These are phyloP conservation scores for Phytophthora brassicae DNA, from an alignment of 352 stramenopile genomes.

Conservation along the genomic window DNA sequence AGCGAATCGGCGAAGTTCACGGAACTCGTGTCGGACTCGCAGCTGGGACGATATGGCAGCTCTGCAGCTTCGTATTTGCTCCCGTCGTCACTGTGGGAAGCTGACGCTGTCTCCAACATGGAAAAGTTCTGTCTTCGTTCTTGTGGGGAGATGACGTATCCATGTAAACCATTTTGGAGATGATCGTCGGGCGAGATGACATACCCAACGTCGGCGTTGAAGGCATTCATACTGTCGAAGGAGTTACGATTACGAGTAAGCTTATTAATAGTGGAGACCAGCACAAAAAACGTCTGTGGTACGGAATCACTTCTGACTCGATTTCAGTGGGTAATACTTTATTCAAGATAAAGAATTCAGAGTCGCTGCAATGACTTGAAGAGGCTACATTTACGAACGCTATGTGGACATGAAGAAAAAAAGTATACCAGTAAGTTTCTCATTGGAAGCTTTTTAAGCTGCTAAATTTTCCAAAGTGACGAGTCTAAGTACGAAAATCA, in stretches of 20 bases:
- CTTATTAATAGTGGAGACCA: no score
- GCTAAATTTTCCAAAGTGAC: background rate
- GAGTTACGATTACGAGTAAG: no score
- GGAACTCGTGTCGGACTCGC: conserved; percentile 24
- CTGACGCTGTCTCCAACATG: conserved; percentile 40
- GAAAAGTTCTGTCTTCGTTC: conserved; percentile 34
- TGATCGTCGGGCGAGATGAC: conserved; percentile 28
- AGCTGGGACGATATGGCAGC: conserved; percentile 34
- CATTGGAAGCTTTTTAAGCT: background rate
- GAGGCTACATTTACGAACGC: background rate
- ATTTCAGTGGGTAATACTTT: conserved; percentile 21
- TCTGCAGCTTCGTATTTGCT: conserved; percentile 28
- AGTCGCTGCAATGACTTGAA: no score
- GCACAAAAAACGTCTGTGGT: no score
- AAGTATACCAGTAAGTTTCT: background rate
- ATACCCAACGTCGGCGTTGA: conserved; percentile 16
- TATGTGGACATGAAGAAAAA: background rate
- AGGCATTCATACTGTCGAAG: conserved; percentile 8
- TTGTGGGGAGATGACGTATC: conserved; percentile 29
- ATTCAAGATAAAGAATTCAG: conserved; percentile 5
- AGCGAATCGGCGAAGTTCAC: conserved; percentile 38
- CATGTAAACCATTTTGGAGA: conserved; percentile 10
- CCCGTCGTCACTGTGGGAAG: conserved; percentile 21
- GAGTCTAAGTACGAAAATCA: background rate
- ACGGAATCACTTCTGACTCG: no score